Conservation (phyloP, 2,329 filamentous ascomycete genomes). For the Dactylella cylindrospora region DNA sequence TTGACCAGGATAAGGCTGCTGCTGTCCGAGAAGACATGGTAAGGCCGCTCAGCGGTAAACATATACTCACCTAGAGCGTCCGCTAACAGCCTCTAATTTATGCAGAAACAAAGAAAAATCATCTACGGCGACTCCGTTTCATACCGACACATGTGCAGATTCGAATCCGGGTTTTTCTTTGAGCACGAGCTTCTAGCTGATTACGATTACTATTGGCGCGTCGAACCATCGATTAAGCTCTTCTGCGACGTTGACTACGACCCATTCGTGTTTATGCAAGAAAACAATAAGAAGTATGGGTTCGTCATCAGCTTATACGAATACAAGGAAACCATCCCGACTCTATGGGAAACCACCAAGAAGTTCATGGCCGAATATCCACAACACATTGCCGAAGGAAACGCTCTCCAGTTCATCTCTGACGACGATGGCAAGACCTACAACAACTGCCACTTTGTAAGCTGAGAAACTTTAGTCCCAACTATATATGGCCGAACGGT, state of each 20-base stretch:
- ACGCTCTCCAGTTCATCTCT: constrained; percentile 87
- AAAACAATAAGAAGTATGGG: constrained; percentile 97
- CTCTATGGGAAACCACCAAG: constrained; percentile 91
- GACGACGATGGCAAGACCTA: constrained; percentile 89
- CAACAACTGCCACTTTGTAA: constrained; percentile 95
- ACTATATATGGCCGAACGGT: neutral
- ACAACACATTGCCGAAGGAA: constrained; percentile 79
- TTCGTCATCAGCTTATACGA: constrained; percentile 95
- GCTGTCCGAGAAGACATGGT: constrained; percentile 93
- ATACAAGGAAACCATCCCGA: constrained; percentile 93
- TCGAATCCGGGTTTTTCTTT: constrained; percentile 99
- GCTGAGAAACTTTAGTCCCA: constrained; percentile 51
- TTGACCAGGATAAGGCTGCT: constrained; percentile 89
- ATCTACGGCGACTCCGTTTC: constrained; percentile 97
- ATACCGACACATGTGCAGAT: constrained; percentile 99
- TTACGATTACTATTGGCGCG: constrained; percentile 99
- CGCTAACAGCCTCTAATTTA: neutral
- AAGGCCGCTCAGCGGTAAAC: constrained; percentile 3
- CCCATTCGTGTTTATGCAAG: constrained; percentile 93
- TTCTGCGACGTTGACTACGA: constrained; percentile 96
- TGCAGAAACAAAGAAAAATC: constrained; percentile 70
- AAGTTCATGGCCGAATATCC: constrained; percentile 90
- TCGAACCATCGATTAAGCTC: constrained; percentile 94
- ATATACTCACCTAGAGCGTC: neutral
- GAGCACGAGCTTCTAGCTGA: constrained; percentile 88